Evolutionary conservation across 2,329 filamentous ascomycete genomes (phyloP).

Genomic region (Trichoderma sp.): DNA sequence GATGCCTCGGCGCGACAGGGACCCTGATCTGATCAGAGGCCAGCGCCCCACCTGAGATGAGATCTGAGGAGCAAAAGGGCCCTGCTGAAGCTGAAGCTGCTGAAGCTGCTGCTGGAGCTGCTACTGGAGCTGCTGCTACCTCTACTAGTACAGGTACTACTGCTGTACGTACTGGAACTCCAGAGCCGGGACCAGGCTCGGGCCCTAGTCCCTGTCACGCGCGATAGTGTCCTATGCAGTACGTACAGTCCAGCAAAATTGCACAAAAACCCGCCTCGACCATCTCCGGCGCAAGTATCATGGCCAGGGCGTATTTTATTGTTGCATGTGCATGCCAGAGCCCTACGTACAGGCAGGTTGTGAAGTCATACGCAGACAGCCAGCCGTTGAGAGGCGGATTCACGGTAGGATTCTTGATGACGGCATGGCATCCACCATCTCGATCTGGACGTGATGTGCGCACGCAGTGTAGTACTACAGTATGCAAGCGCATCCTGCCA

Average conservation of each 20-base stretch:
- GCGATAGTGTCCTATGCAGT: too few species aligned
- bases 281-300: background rate
- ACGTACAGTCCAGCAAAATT: too few species aligned
- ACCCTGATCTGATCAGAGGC: slow-evolving; percentile 1
- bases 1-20: slow-evolving; percentile 3
- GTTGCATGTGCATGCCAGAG: background rate
- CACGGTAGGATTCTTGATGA: background rate
- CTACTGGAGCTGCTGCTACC: too few species aligned
- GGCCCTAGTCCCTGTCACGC: background rate
- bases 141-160: too few species aligned
- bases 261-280: background rate
- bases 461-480: too few species aligned
- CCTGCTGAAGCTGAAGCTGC: background rate
- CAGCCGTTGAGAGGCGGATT: background rate
- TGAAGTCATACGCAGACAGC: background rate
- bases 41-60: slow-evolving; percentile 5
- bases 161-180: background rate
- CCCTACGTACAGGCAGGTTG: too few species aligned
- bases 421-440: background rate
- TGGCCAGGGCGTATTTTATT: background rate
- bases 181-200: background rate
- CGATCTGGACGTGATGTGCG: background rate
- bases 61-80: slow-evolving; percentile 3
- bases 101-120: background rate
- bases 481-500: background rate